Conservation (phyloP, 352 stramenopile species). For the Pythium rhizo-oryzae region DNA sequence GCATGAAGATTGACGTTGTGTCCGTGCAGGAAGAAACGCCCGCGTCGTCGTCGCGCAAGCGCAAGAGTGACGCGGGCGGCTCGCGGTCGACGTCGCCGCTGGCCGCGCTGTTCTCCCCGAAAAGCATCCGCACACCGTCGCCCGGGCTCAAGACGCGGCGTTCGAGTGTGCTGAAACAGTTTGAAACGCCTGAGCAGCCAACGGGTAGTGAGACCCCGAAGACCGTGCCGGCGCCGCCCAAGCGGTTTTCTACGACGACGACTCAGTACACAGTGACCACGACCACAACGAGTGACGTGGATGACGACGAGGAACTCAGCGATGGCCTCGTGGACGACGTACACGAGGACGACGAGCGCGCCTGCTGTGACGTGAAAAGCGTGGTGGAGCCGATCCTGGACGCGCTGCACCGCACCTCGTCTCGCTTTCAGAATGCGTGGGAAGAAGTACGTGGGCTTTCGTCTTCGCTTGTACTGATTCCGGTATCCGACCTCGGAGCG, state of each 20-base stretch:
- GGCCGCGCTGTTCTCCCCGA: slow-evolving; percentile 20
- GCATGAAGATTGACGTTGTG: slow-evolving; percentile 25
- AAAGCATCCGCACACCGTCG: slow-evolving; percentile 27
- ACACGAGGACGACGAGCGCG: slow-evolving; percentile 18
- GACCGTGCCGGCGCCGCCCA: slow-evolving; percentile 24
- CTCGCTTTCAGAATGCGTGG: slow-evolving; percentile 29
- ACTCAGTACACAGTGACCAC: slow-evolving; percentile 17
- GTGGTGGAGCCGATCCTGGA: slow-evolving; percentile 29
- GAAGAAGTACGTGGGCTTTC: slow-evolving; percentile 37
- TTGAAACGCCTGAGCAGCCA: slow-evolving; percentile 22
- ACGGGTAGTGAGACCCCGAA: slow-evolving; percentile 21
- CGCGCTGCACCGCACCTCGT: slow-evolving; percentile 28
- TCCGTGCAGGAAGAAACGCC: slow-evolving; percentile 15
- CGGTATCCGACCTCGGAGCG: slow-evolving; percentile 20
- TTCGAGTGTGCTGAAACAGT: slow-evolving; percentile 28
- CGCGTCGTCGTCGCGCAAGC: slow-evolving; percentile 15
- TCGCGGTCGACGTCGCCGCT: slow-evolving; percentile 15
- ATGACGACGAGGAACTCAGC: slow-evolving; percentile 15
- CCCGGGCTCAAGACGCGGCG: slow-evolving; percentile 25
- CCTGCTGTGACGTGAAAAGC: slow-evolving; percentile 27
- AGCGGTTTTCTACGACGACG: slow-evolving; percentile 4
- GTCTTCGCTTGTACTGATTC: slow-evolving; percentile 30
- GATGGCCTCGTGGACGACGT: slow-evolving; percentile 24
- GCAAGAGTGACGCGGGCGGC: slow-evolving; percentile 21
- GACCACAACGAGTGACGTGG: slow-evolving; percentile 19